A percentile compares a stretch with the other conserved stretches of the same genome.
Conservation (phyloP, 768 basidiomycete genomes). For the Suillus luteus region DNA sequence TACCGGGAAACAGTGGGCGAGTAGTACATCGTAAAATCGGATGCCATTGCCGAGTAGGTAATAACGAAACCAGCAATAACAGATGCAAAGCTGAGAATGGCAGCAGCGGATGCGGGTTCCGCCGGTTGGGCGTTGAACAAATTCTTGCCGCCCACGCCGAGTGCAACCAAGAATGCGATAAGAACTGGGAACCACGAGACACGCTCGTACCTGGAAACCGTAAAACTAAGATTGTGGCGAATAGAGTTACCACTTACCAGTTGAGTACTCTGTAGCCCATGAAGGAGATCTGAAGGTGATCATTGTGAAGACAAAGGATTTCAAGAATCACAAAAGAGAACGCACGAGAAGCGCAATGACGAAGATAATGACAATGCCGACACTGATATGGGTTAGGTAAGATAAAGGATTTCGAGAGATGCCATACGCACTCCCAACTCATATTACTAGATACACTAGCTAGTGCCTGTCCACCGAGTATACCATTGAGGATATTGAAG, state of each 20-base stretch:
- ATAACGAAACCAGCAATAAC: conserved; percentile 75
- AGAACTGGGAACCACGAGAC: conserved; percentile 77
- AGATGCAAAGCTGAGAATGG: conserved; percentile 65
- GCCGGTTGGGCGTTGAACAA: conserved; percentile 49
- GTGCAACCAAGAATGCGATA: conserved; percentile 68
- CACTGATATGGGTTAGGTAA: conserved; percentile 40
- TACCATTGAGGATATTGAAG: conserved; percentile 66
- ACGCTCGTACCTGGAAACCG: conserved; percentile 61
- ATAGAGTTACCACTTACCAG: conserved; percentile 37
- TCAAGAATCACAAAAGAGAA: conserved; percentile 17
- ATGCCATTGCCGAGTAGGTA: conserved; percentile 59
- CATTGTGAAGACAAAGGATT: conserved; percentile 10
- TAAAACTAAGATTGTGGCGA: not conserved
- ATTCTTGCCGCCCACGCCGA: conserved; percentile 76
- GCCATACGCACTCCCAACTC: conserved; percentile 48
- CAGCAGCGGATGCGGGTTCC: conserved; percentile 53
- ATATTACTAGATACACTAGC: conserved; percentile 54
- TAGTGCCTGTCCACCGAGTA: conserved; percentile 69
- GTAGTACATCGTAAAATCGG: conserved; percentile 79
- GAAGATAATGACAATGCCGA: conserved; percentile 81
- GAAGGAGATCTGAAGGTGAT: conserved; percentile 53
- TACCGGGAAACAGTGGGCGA: conserved; percentile 59
- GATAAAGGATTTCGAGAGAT: conserved; percentile 8
- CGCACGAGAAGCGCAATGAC: conserved; percentile 62
- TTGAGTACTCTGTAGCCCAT: conserved; percentile 67